Evolutionary conservation across 2,329 filamentous ascomycete genomes (phyloP).

Genomic region (Calonectria pseudoturangicola): DNA sequence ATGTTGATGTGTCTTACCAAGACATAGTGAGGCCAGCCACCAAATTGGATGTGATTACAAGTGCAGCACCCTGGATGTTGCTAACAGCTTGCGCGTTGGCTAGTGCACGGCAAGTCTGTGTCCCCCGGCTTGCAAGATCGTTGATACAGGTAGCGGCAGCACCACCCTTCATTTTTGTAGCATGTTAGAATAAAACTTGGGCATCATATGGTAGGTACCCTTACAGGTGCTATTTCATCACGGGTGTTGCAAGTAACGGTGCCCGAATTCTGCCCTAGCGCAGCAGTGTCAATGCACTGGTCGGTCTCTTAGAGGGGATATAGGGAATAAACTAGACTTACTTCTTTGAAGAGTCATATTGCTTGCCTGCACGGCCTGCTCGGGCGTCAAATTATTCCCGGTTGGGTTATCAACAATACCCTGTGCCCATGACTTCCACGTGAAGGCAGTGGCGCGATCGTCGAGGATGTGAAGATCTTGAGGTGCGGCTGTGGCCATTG

Average conservation of each 20-base stretch:
- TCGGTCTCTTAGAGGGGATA: neutral
- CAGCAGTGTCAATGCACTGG: neutral
- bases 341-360: neutral
- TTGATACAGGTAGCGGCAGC: slow-evolving; percentile 11
- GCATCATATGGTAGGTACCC: neutral
- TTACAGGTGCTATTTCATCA: neutral
- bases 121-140: neutral
- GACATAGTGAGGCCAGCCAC: neutral
- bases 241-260: neutral
- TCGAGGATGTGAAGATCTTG: neutral
- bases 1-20: neutral
- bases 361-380: neutral
- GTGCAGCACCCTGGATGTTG: neutral
- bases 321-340: neutral
- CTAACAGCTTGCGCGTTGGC: neutral
- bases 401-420: neutral
- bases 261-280: neutral
- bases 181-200: neutral
- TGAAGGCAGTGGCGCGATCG: neutral
- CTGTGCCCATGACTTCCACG: neutral
- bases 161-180: neutral
- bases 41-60: neutral
- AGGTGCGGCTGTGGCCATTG: neutral
- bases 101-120: neutral
- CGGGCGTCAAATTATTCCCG: neutral